These are phyloP conservation scores for Erucastrum elatum DNA, from an alignment of 345 rosid species.

Conservation along the genomic window DNA sequence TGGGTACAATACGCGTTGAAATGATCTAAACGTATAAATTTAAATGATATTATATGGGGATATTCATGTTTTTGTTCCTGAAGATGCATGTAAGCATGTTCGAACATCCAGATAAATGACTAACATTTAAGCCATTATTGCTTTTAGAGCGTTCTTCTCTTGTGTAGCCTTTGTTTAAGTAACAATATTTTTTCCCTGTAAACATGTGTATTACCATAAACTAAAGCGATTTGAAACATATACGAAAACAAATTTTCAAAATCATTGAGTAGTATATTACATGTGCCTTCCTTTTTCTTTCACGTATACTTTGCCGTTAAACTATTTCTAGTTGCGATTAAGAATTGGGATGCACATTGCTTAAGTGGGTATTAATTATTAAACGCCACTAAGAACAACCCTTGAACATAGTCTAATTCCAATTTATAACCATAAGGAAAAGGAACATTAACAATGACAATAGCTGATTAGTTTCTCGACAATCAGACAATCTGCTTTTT, in stretches of 20 bases:
- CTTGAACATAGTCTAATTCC: slow-evolving; percentile 31
- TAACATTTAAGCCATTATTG: neutral
- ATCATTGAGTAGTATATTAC: neutral
- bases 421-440: neutral
- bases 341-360: slow-evolving; percentile 3
- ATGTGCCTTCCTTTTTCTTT: neutral
- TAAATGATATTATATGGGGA: neutral
- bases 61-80: neutral
- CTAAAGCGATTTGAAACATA: neutral
- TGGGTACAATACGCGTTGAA: slow-evolving; percentile 11
- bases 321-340: neutral
- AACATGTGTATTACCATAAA: neutral
- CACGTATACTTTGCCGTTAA: neutral
- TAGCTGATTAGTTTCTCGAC: slow-evolving; percentile 29
- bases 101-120: neutral
- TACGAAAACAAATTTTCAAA: neutral
- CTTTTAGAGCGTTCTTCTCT: neutral
- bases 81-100: slow-evolving; percentile 8
- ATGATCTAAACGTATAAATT: neutral
- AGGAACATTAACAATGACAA: slow-evolving; percentile 33
- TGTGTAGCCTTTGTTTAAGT: neutral
- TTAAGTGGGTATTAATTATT: neutral
- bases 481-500: slow-evolving; percentile 29
- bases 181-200: neutral
- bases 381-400: slow-evolving; percentile 9